Evolutionary conservation across 768 basidiomycete species (phyloP).

Genomic region (Kondoa subrosea): DNA sequence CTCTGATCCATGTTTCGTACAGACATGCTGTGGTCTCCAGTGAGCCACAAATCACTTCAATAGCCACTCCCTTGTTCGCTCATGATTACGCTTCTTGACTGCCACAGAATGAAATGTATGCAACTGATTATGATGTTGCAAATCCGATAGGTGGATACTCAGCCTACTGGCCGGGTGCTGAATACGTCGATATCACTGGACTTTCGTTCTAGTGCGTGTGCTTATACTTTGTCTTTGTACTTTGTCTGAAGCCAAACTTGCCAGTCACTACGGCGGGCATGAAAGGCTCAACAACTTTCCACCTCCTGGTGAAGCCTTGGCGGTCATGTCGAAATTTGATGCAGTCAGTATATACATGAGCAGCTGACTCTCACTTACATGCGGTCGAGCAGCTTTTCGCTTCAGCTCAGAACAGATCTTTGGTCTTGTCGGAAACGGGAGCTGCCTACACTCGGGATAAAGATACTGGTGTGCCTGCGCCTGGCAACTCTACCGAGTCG

Average conservation of each 20-base stretch:
- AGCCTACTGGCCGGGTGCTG: conserved; percentile 16
- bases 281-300: conserved; percentile 15
- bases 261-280: conserved; percentile 16
- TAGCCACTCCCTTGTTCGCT: too few species aligned
- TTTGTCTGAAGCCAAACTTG: too few species aligned
- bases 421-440: conserved; percentile 15
- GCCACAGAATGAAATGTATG: conserved; percentile 9
- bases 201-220: conserved; percentile 16
- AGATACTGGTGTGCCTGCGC: conserved; percentile 5
- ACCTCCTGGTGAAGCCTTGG: not conserved
- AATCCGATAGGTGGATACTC: not conserved
- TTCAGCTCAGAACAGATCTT: conserved; percentile 4
- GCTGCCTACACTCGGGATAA: conserved; percentile 16
- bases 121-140: not conserved
- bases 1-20: not conserved
- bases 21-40: conserved; percentile 19
- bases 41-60: too few species aligned
- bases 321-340: conserved; percentile 13
- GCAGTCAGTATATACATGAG: not conserved
- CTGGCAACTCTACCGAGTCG: conserved; percentile 16
- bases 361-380: not conserved
- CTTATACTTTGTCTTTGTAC: not conserved
- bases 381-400: conserved; percentile 5
- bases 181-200: conserved; percentile 15
- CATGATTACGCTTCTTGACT: too few species aligned